Base-by-base conservation (phyloP, 305 asterid species). In the Fraxinus platypoda region DNA sequence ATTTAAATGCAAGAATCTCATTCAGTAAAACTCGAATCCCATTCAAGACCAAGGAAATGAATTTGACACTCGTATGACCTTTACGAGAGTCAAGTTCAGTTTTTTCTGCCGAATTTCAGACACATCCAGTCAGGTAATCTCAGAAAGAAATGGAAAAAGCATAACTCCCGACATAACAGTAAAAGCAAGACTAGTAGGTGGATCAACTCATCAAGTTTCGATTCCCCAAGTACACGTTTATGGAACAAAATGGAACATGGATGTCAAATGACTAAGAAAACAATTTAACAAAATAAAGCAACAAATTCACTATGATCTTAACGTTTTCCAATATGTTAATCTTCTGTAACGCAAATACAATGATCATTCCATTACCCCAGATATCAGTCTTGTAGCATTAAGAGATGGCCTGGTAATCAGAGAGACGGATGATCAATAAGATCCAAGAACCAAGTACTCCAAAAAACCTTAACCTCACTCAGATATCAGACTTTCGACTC, bases 401-500 rank as follows among this genome's bases (percentile, higher is more conserved):
- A 76, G 75, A 71, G 84, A 84, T 6, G 26, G 64, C 25, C 85
- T 72, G 83, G 75, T 68, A 81, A 38, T 73, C 66, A 15, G 41
- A 41, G 64, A 82, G 83, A 83, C 80, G 54, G 64, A 66, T 81
- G 70, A 66, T 43, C 66, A 79, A 81, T 64, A 34, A 15, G 75
- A 86, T 74, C 70, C 64, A 82, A 84, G 59, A 78, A 85, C 78
- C 79, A 75, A 73, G 78, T 77, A 80, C 17, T 70, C 76, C 79
- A 66, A 66, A 64, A 2, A 82, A 77, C 62, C 85, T 66, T 57
- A 79, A 37, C 82, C 82, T 76, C 79, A 46, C 41, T 72, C 37
- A 80, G 72, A 23, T 81, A 9, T 89, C 89, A 78, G 85, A 84
- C 88, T 88, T 89, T 71, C n/a, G 97, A 87, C 80, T 93, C 98